Percentiles rank a stretch among this genome's conserved stretches.
These are phyloP conservation scores for Paradendryphiella salina DNA, from an alignment of 2,329 filamentous ascomycete genomes.

Conservation along the genomic window DNA sequence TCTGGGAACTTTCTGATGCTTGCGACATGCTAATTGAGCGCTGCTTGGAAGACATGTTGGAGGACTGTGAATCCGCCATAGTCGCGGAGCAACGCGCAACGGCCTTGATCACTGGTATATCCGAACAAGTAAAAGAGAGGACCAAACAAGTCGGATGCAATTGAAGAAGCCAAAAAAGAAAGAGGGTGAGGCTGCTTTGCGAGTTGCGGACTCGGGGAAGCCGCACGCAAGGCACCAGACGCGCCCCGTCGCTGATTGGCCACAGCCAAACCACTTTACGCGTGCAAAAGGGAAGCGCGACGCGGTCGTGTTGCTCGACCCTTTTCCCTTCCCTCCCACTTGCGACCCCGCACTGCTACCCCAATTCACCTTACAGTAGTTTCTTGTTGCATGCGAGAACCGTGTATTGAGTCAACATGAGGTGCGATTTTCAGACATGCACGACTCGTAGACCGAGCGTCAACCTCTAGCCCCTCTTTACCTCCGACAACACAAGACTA, in stretches of 20 bases:
- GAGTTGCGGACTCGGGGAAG: background rate
- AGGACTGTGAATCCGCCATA: conserved; percentile 38
- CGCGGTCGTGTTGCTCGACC: conserved; percentile 18
- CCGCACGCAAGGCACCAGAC: conserved; percentile 9
- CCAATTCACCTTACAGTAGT: background rate
- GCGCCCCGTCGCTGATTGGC: conserved; percentile 21
- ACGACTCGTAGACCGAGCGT: conserved; percentile 8
- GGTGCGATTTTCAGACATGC: conserved; percentile 16
- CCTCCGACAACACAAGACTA: conserved; percentile 19
- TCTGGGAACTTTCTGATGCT: conserved; percentile 58
- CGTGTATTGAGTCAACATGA: conserved; percentile 24
- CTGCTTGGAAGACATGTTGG: conserved; percentile 29
- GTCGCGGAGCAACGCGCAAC: background rate
- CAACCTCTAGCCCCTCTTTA: conserved; percentile 25
- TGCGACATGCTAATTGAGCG: conserved; percentile 50
- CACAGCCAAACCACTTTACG: conserved; percentile 25
- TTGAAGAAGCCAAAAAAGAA: background rate
- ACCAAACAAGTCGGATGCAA: no score
- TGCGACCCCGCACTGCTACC: conserved; percentile 10
- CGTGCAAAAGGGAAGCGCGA: conserved; percentile 22
- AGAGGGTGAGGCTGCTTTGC: background rate
- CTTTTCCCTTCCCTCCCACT: conserved; percentile 7
- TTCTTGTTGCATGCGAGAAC: background rate
- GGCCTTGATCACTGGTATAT: background rate
- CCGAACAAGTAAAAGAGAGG: background rate